Base-by-base conservation (phyloP, 345 rosid species). In the Erysimum cheiranthoides region DNA sequence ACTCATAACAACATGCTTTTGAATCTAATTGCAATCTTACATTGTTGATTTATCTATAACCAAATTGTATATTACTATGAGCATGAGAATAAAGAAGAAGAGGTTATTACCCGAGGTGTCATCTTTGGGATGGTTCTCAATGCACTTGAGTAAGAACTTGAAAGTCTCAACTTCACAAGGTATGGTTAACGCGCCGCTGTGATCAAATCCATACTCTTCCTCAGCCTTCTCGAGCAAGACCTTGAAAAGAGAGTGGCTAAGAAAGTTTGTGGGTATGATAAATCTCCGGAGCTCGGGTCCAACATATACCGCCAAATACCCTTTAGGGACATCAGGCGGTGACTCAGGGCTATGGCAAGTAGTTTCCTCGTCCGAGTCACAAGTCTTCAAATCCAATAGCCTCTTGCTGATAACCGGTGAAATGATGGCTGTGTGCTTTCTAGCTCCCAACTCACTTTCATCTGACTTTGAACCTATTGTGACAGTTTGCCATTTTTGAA, bases 161-260 rank as follows among this genome's bases (percentile, higher is more conserved):
- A 93, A 93, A 56, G 96, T 93, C 88, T 93, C 94, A 10, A 87
- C 92, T 84, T 93, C 98, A 28, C 98, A 93, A 28, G 97, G 98
- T 73, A 89, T 83, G 3, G 97, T 93, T 81, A 89, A 93, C 5
- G 85, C 98, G 3, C 96, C 94, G 0, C 78, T 81, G 54, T 89
- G 93, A 81, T 93, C 89, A 76, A 88, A 93, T 78, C 98, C 96
- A 47, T 87, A 89, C 70, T 93, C 96, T 86, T 93, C 97, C 81
- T 91, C 96, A 8, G 82, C 90, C 78, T 93, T 93, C 76, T 83
- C 97, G 62, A 93, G 78, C 81, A 93, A 80, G 69, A 87, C 83
- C 84, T 93, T 89, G 85, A 93, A 93, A 31, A 91, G 74, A 16
- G 88, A 69, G 73, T 93, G 98, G 81, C 91, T 88, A 50, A 93